phyloP scores from a whole-genome alignment of 1,284 basidiomycete genomes.

The Sutorius eximius region DNA sequence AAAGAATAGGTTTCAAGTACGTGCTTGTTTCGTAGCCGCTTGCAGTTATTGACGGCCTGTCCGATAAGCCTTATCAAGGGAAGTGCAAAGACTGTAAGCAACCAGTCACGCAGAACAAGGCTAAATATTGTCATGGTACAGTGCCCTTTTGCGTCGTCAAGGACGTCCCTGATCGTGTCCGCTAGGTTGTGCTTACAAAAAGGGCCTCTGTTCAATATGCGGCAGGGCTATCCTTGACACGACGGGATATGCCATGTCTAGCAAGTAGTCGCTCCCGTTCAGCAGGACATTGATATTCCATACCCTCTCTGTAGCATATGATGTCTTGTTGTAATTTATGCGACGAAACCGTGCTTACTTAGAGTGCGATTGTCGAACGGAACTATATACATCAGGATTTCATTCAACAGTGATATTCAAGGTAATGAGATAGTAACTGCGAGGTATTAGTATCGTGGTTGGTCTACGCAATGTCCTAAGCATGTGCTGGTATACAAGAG shows the following conservation, averaged over 20 bases:
- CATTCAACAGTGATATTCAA: background rate
- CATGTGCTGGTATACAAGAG: conserved; percentile 12
- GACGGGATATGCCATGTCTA: conserved; percentile 77
- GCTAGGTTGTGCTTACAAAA: conserved; percentile 81
- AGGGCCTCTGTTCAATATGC: conserved; percentile 80
- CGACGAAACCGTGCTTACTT: background rate
- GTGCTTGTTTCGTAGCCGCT: conserved; percentile 23
- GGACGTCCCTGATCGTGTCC: conserved; percentile 2
- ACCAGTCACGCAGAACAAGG: conserved; percentile 76
- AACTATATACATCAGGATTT: too few relatives aligned
- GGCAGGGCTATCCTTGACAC: conserved; percentile 82
- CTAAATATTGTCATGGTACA: conserved; percentile 82
- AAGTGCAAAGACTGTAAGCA: conserved; percentile 85
- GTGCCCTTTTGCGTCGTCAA: conserved; percentile 7
- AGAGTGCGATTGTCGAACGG: background rate
- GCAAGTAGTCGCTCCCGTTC: conserved; percentile 50
- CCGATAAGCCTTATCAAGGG: conserved; percentile 67
- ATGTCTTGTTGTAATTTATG: conserved; percentile 14
- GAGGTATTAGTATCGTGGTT: background rate
- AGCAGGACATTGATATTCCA: conserved; percentile 6
- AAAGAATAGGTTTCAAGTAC: conserved; percentile 71
- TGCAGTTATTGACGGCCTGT: conserved; percentile 8
- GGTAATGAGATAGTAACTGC: background rate
- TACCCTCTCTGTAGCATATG: conserved; percentile 27
- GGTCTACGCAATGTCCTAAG: conserved; percentile 1